Conservation (phyloP, 73 alveolate genomes). For the Tetrahymena thermophila region DNA sequence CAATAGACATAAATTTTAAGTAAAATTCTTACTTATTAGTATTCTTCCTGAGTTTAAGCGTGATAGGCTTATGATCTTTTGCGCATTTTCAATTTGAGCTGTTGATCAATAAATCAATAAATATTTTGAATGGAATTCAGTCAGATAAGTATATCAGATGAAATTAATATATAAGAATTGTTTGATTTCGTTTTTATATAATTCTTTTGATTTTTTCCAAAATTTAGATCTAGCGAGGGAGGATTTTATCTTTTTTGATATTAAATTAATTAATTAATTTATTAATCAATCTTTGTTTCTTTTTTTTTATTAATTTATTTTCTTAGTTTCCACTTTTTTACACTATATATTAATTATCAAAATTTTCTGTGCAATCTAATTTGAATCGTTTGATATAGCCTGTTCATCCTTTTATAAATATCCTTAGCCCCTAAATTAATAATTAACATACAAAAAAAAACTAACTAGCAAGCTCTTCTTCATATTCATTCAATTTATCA, state of each 20-base stretch:
- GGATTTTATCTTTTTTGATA: neutral
- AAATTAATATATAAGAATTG: neutral
- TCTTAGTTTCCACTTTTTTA: neutral
- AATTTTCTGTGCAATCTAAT: neutral
- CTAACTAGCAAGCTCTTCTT: neutral
- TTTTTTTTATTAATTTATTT: neutral
- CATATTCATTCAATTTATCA: neutral
- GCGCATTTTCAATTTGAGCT: neutral
- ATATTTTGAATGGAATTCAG: neutral
- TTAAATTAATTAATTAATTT: no score
- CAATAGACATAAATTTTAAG: neutral
- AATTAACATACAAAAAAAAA: neutral
- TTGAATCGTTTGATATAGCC: neutral
- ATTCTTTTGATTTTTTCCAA: neutral
- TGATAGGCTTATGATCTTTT: neutral
- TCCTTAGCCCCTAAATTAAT: neutral
- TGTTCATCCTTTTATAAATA: neutral
- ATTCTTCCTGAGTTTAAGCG: neutral
- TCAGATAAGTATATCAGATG: neutral
- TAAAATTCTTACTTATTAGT: neutral
- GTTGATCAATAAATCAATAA: neutral
- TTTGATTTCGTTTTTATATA: neutral
- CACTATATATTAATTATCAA: neutral
- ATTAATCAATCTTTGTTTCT: neutral
- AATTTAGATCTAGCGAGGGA: neutral